phyloP scores from a whole-genome alignment of 257 asterid species.

The Rehmannia glutinosa region DNA sequence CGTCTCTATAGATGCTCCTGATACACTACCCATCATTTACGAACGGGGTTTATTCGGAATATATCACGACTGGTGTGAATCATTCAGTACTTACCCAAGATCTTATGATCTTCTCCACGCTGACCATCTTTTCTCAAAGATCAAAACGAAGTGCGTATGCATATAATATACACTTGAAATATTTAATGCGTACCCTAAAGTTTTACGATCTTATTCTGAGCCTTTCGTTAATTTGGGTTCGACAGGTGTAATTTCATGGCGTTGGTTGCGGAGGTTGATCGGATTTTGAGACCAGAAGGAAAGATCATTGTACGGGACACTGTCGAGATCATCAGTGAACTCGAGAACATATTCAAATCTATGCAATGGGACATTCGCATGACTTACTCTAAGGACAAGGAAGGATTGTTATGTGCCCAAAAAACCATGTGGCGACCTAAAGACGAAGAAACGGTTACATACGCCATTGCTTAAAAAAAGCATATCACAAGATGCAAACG shows the following conservation, averaged over 20 bases:
- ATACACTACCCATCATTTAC: conserved; percentile 73
- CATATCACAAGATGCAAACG: background rate
- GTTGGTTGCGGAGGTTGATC: conserved; percentile 77
- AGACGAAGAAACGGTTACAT: conserved; percentile 52
- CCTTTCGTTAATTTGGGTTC: background rate
- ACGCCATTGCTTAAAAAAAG: conserved; percentile 51
- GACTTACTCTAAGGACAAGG: conserved; percentile 77
- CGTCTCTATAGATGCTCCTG: conserved; percentile 79
- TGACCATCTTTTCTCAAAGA: conserved; percentile 89
- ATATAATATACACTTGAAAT: background rate
- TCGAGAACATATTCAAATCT: conserved; percentile 65
- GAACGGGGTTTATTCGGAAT: conserved; percentile 92
- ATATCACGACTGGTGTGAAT: conserved; percentile 96
- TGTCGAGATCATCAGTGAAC: conserved; percentile 52
- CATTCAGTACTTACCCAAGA: conserved; percentile 94
- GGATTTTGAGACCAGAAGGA: conserved; percentile 90
- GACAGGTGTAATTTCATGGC: conserved; percentile 66
- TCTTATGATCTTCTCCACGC: conserved; percentile 98
- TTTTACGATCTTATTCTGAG: conserved; percentile 9
- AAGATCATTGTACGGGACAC: conserved; percentile 80
- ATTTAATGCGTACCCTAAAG: background rate
- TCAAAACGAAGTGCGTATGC: conserved; percentile 53
- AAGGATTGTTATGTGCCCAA: conserved; percentile 75
- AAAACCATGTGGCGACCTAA: conserved; percentile 79
- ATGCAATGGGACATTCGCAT: conserved; percentile 80